Evolutionary conservation across 1,284 basidiomycete species (phyloP), one percentile per base, ranked within the genome.

Genomic region (Apiotrichum gamsii): DNA sequence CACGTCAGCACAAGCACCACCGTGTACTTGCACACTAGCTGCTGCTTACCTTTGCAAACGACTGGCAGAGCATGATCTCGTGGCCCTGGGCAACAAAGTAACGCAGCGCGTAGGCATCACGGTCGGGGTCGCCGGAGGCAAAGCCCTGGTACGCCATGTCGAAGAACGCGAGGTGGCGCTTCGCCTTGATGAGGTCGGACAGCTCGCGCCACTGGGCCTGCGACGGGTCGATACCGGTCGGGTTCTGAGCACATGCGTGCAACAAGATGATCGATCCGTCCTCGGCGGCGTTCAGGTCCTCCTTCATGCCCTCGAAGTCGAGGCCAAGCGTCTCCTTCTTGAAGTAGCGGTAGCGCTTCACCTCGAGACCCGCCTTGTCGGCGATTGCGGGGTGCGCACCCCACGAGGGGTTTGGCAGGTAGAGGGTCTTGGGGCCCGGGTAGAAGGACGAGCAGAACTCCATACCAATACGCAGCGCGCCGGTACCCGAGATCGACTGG

Each of bases 41-140:
- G n/a, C n/a, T n/a, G n/a, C n/a, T n/a, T n/a, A 80, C n/a, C n/a
- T 99, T 99, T 45, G 95, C 95, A 73, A 97, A 99, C 45, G 88
- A 91, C 74, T 99, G 95, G 52, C 84, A 78, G 38, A 91, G 80
- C 14, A 88, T 85, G 56, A 91, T 75, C 64, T 88, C 85, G 74
- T 91, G 89, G 33, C 89, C 88, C 70, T 90, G 76, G 39, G 82
- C 77, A 45, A 95, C 88, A 74, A 99, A 98, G 77, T 95, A 82
- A 55, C 95, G 87, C 49, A 97, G 83, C 24, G 94, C 89, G 71
- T 87, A 94, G 6, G 95, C 95, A 65, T 99, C 95, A 45, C 82
- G 83, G 61, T 84, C 74, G 49, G 89, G 89, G 47, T 83, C 82
- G 45, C 91, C 91, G 18, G 90, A 94, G 31, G 91, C 90, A 69